Percentiles rank a stretch among this genome's conserved stretches.
phyloP scores from a whole-genome alignment of 2,329 filamentous ascomycete species.

The Microthyrium microscopicum region DNA sequence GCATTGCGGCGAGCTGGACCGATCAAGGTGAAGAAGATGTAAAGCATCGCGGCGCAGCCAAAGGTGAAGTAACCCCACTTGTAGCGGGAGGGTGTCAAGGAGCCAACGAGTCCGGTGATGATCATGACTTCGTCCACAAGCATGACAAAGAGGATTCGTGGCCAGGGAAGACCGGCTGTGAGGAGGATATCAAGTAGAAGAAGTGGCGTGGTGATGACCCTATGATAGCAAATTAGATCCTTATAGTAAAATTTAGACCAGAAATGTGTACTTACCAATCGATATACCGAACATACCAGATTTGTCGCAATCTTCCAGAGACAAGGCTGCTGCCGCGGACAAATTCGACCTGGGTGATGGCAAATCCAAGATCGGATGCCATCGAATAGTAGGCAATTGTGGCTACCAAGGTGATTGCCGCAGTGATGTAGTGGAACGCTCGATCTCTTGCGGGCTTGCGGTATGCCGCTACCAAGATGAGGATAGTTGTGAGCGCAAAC shows the following conservation, averaged over 20 bases:
- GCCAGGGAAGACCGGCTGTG: constrained; percentile 47
- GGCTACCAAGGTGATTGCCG: constrained; percentile 39
- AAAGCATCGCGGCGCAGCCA: constrained; percentile 33
- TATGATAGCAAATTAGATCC: constrained; percentile 1
- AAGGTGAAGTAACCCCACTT: constrained; percentile 54
- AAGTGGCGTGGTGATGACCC: constrained; percentile 44
- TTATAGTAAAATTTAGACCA: neutral
- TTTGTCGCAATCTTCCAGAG: constrained; percentile 37
- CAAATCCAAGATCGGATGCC: constrained; percentile 49
- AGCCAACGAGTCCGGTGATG: constrained; percentile 48
- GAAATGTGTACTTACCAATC: constrained; percentile 31
- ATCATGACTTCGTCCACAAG: constrained; percentile 51
- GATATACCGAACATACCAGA: constrained; percentile 52
- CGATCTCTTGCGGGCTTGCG: constrained; percentile 39
- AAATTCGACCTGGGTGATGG: constrained; percentile 46
- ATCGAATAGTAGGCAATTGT: constrained; percentile 49
- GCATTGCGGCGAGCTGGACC: constrained; percentile 41
- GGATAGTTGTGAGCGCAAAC: constrained; percentile 38
- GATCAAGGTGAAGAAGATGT: constrained; percentile 43
- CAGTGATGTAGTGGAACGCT: constrained; percentile 49
- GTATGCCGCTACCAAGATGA: constrained; percentile 35
- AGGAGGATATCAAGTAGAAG: constrained; percentile 46
- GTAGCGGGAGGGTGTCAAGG: constrained; percentile 43
- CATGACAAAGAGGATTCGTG: constrained; percentile 44
- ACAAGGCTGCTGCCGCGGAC: constrained; percentile 27